A percentile compares a stretch with the other conserved stretches of the same genome.
phyloP scores from a whole-genome alignment of 331 rosid species.

The Erythrophleum ivorense region DNA sequence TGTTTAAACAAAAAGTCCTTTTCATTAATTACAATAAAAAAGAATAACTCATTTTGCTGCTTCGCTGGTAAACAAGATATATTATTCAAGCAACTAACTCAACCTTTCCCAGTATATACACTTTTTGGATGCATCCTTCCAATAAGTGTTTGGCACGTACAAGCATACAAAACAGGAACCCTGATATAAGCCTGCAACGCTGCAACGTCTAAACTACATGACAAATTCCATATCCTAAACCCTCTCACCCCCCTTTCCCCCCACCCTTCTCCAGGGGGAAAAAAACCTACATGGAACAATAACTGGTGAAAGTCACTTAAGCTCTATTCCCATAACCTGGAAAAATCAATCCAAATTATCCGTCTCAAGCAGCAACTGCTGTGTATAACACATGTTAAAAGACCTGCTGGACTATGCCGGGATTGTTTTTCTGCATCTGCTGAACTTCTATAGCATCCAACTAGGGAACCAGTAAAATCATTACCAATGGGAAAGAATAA shows the following conservation, averaged over 20 bases:
- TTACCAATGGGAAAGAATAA: constrained; percentile 37
- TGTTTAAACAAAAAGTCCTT: too few species aligned
- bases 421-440: constrained; percentile 42
- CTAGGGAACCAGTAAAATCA: constrained; percentile 42
- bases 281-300: not conserved
- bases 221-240: constrained; percentile 27
- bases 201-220: constrained; percentile 9
- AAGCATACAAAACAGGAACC: not conserved
- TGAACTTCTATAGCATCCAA: constrained; percentile 42
- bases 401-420: constrained; percentile 41
- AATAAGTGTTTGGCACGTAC: constrained; percentile 13
- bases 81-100: not conserved
- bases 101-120: too few species aligned
- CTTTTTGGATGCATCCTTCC: not conserved
- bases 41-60: too few species aligned
- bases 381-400: constrained; percentile 38
- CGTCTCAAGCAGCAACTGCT: constrained; percentile 42
- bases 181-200: not conserved
- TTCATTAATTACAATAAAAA: too few species aligned
- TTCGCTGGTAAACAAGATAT: too few species aligned
- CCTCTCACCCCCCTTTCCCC: not conserved
- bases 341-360: constrained; percentile 44
- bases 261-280: not conserved
- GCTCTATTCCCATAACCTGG: constrained; percentile 38
- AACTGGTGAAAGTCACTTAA: constrained; percentile 28